Conservation (phyloP, 2,329 filamentous ascomycete species). For the Tolypocladium ovalisporum region DNA sequence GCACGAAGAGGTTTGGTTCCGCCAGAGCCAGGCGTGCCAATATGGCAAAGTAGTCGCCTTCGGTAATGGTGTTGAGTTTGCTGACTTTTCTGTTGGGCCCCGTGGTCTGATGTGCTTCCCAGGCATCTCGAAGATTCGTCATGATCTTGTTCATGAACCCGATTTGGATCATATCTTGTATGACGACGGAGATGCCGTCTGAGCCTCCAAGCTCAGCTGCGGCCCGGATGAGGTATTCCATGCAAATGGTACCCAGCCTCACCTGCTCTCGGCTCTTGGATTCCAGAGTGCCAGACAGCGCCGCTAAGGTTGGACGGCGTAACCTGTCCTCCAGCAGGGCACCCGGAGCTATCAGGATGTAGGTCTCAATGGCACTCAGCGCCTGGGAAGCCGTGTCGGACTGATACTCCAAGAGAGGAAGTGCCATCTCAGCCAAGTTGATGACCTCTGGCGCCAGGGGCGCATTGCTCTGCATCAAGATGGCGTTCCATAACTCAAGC, state of each 20-base stretch:
- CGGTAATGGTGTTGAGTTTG: constrained; percentile 61
- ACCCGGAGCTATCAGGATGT: constrained; percentile 59
- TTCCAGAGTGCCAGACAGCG: constrained; percentile 37
- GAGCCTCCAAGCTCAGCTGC: constrained; percentile 52
- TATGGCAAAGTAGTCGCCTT: constrained; percentile 78
- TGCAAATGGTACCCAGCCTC: constrained; percentile 45
- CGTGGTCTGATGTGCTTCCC: constrained; percentile 68
- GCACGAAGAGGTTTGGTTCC: constrained; percentile 57
- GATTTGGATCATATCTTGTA: constrained; percentile 52
- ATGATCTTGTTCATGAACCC: constrained; percentile 55
- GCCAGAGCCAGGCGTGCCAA: constrained; percentile 68
- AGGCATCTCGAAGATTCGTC: constrained; percentile 54
- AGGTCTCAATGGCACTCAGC: constrained; percentile 56
- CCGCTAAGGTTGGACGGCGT: constrained; percentile 38
- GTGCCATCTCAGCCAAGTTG: constrained; percentile 47
- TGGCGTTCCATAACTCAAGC: constrained; percentile 75
- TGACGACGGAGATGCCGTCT: constrained; percentile 49
- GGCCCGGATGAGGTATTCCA: constrained; percentile 54
- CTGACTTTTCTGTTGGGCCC: constrained; percentile 65
- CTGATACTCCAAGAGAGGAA: constrained; percentile 57
- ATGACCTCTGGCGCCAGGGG: constrained; percentile 53
- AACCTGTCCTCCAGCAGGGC: constrained; percentile 49
- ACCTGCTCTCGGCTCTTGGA: constrained; percentile 47
- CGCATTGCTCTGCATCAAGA: constrained; percentile 54
- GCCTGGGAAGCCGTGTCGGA: constrained; percentile 51